Conservation (phyloP, 1,139 yeast species). For the Hansenula anomala region DNA sequence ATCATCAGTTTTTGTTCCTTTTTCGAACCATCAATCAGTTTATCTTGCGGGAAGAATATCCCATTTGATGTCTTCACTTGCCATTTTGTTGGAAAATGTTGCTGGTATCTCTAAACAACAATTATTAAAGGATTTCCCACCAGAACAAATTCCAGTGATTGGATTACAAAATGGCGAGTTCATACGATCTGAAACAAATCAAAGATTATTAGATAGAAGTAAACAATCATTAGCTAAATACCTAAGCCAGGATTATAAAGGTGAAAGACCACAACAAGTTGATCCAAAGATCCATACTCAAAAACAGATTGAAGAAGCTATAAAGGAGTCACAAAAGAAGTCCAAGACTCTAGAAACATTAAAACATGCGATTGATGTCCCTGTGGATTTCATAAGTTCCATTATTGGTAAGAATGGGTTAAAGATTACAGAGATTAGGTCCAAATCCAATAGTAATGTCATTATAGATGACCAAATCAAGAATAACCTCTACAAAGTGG, state of each 20-base stretch:
- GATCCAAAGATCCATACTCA: not conserved
- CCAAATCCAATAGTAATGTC: conserved; percentile 13
- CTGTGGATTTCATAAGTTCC: conserved; percentile 9
- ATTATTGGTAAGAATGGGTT: conserved; percentile 12
- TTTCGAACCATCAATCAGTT: conserved; percentile 10
- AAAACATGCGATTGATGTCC: conserved; percentile 11
- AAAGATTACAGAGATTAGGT: conserved; percentile 15
- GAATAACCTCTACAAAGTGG: conserved; percentile 5
- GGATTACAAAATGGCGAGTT: not conserved
- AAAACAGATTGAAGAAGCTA: conserved; percentile 8
- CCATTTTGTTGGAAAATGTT: not conserved
- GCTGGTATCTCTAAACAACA: not conserved
- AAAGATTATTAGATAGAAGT: conserved; percentile 7
- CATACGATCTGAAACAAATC: conserved; percentile 7
- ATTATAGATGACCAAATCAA: conserved; percentile 10
- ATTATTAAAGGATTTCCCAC: not conserved
- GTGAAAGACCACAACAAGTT: not conserved
- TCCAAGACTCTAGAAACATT: conserved; percentile 4
- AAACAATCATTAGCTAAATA: conserved; percentile 6
- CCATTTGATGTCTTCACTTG: conserved; percentile 2
- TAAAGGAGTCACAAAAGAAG: conserved; percentile 5
- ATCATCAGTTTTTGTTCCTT: conserved; percentile 11
- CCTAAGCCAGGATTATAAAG: conserved; percentile 4
- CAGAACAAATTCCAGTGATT: conserved; percentile 2
- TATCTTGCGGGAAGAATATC: conserved; percentile 5